Base-by-base conservation (phyloP, 495 filamentous ascomycete species). In the Xylaria grammica region DNA sequence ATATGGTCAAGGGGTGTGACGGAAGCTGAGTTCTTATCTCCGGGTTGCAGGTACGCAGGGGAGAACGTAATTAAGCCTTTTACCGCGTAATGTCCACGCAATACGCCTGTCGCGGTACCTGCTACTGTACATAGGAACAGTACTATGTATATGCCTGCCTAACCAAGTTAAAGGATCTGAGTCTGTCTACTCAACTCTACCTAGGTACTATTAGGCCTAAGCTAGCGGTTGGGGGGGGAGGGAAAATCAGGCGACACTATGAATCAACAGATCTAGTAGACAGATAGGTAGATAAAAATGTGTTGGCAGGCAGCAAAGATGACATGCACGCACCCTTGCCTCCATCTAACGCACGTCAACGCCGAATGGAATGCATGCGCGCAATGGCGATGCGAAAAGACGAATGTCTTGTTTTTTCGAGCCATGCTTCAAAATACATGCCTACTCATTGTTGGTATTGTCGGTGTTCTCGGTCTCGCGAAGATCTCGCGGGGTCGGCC, bases 11-110 rank as follows among this genome's bases (percentile, higher is more conserved):
- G n/a, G n/a, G n/a, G n/a, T n/a, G n/a, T n/a, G n/a, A n/a, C n/a
- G n/a, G n/a, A n/a, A n/a, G n/a, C n/a, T n/a, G n/a, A n/a, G 15
- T 17, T 42, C 42, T 59, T 59, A 59, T 59, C 56, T 48, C 56
- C 56, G 56, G n/a, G 8, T 19, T 34, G 40, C 36, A 30, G 38
- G 27, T 6, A 11, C 34, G 54, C 4, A n/a, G 34, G 22, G 36
- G 3, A 30, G 20, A n/a, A 42, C 53, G 24, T 56, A 34, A 53
- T 56, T n/a, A 22, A 9, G 32, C 19, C 53, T 24, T 4, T n/a
- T n/a, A 56, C 54, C 54, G 34, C 52, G 52, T 55, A 55, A 55
- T 55, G 32, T 20, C 52, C 52, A 40, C 52, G 52, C 52, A 55
- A 55, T 30, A 55, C 8, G 38, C 36, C n/a, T 45, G 11, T 36